Evolutionary conservation across 225 moss, liverwort and hornwort species (phyloP).

Genomic region (Ulota crispa): DNA sequence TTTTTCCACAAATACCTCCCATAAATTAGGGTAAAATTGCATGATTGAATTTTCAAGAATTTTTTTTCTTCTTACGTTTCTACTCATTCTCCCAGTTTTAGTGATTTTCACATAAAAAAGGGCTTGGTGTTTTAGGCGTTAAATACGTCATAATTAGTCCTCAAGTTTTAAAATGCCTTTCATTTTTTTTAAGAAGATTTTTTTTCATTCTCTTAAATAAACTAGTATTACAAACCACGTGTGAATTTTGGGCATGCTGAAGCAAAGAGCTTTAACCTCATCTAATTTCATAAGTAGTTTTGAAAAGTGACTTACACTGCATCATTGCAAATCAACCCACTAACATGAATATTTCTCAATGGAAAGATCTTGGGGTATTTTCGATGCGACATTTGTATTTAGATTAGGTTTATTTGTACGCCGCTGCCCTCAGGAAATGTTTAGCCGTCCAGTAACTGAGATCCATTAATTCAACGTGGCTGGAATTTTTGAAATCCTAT

Average conservation of each 20-base stretch:
- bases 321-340: conserved; percentile 13
- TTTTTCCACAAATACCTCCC: too few relatives aligned
- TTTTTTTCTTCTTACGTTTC: too few relatives aligned
- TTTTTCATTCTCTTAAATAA: too few relatives aligned
- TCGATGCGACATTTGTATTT: neutral
- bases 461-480: neutral
- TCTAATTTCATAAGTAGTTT: neutral
- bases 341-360: neutral
- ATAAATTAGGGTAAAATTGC: too few relatives aligned
- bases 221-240: too few relatives aligned
- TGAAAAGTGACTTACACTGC: neutral
- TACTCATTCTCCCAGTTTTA: too few relatives aligned
- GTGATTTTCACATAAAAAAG: too few relatives aligned
- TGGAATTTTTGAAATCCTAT: neutral
- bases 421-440: neutral
- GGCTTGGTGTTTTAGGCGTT: too few relatives aligned
- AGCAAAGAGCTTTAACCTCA: neutral
- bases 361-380: neutral
- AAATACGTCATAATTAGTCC: too few relatives aligned
- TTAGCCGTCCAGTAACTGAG: neutral
- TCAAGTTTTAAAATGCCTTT: too few relatives aligned
- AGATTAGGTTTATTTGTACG: neutral
- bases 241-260: neutral
- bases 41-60: too few relatives aligned
- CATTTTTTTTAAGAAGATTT: too few relatives aligned